Evolutionary conservation across 1,284 basidiomycete species (phyloP), one percentile per base, ranked within the genome.

Genomic region (Exobasidium rhododendri): DNA sequence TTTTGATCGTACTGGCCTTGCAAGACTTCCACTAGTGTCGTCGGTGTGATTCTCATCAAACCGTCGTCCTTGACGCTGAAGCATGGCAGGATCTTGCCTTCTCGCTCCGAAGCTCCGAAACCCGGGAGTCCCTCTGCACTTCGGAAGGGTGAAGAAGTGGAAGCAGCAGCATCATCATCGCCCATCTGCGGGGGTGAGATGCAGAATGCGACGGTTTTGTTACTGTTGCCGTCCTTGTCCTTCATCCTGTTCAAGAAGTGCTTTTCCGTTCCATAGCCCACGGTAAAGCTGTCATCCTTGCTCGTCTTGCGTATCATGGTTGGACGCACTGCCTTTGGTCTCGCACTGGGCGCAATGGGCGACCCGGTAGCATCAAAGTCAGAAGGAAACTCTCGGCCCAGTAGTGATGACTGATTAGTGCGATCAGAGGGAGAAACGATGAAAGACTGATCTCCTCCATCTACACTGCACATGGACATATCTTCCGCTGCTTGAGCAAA

Each of bases 21-120:
- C 2, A 78, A 65, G n/a, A 79, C 54, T 4, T 70, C 66, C 14
- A 69, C 64, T 49, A 79, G 56, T 32, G 93, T 97, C 64, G 86
- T 81, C 20, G 85, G 82, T 29, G 85, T 88, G 67, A 99, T 91
- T 66, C 94, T 86, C 88, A 97, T 94, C 55, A 99, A 80, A 1
- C 94, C 94, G 74, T 99, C 94, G 70, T 97, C 91, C 59, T 88
- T 88, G 59, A 96, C 93, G 58, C 88, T 87, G 78, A 92, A 89
- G 81, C 94, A 98, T 20, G 94, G 94, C 59, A 99, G 81, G 63
- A 94, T 86, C 83, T 98, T 98, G 51, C 93, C 92, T 66, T 89
- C 85, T 54, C 68, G 68, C 54, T 78, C 75, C 1, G 72, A 77
- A 2, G 73, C 63, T 28, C 75, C 75, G 40, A 78, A 78, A 13